Evolutionary conservation across 768 basidiomycete genomes (phyloP), one percentile per base, ranked within the genome.

Genomic region (Trametes punicea): DNA sequence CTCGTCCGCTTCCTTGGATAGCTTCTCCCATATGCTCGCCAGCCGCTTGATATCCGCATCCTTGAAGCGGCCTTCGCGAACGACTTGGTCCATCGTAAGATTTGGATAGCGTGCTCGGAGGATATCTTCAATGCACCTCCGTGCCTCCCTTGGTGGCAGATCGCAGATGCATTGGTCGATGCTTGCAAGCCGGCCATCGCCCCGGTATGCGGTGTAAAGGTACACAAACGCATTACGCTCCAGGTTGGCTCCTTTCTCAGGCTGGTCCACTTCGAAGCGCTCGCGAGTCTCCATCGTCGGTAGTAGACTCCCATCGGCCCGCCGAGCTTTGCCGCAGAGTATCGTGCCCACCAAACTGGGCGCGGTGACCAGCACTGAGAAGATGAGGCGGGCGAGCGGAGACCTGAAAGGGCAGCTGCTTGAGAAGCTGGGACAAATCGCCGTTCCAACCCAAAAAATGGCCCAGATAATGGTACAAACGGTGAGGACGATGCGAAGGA

Each of bases 401-500:
- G 51, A 44, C 36, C 36, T 59, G 42, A 48, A 59, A 15, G 57
- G 57, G 52, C 52, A 54, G n/a, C 40, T 48, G 13, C 31, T 45
- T 10, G 51, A 47, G 39, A 49, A 41, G 3, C 36, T 27, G 16
- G 51, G 46, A 26, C 36, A 36, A 31, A 53, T 26, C 39, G 51
- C 57, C 5, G 46, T 44, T 18, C 52, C 52, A 25, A 42, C 21
- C 57, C 57, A 59, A 26, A 54, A 42, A 1, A 41, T 36, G 33
- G 29, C 10, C 41, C 45, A 49, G 27, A 48, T 18, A 2, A 27
- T n/a, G 20, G 21, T 51, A 25, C 44, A 38, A 26, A 44, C n/a
- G 34, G 15, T 33, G 20, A 53, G 33, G n/a, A 55, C 23, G 13
- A 50, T n/a, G 80, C 82, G 85, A 2, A 80, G 79, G 0, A 71